Evolutionary conservation across 768 basidiomycete species (phyloP).

Genomic region (Tricholoma flavovirens): DNA sequence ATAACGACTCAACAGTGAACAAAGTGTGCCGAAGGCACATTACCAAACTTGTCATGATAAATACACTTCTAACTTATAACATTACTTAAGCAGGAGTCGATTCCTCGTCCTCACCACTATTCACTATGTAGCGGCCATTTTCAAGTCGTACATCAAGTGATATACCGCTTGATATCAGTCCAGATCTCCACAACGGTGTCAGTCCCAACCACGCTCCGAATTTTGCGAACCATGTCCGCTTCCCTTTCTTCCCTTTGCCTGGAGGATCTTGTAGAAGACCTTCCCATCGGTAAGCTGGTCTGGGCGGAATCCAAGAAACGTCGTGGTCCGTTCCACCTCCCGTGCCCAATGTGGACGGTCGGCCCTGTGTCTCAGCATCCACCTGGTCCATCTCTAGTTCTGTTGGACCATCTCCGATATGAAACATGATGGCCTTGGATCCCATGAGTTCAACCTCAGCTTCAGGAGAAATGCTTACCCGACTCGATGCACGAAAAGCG

Average conservation of each 20-base stretch:
- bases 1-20: too few species aligned
- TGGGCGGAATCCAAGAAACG: conserved; percentile 49
- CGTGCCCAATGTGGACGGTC: conserved; percentile 54
- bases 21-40: too few species aligned
- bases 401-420: conserved; percentile 45
- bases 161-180: conserved; percentile 46
- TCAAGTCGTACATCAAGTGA: conserved; percentile 55
- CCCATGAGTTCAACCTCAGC: background rate
- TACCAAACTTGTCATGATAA: too few species aligned
- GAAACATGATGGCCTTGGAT: conserved; percentile 54
- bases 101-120: background rate
- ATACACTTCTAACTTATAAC: too few species aligned
- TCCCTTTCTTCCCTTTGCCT: conserved; percentile 27
- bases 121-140: conserved; percentile 51
- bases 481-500: conserved; percentile 47
- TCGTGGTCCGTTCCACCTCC: conserved; percentile 72
- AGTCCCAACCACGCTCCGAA: conserved; percentile 65
- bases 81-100: too few species aligned
- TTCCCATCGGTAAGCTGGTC: conserved; percentile 68
- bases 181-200: conserved; percentile 55
- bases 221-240: conserved; percentile 42
- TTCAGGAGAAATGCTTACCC: conserved; percentile 31
- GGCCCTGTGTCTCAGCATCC: conserved; percentile 44
- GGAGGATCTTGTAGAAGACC: conserved; percentile 55
- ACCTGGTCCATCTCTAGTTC: conserved; percentile 63